These are phyloP conservation scores for Boletus smithii DNA, from an alignment of 1,284 basidiomycete species.

Conservation along the genomic window DNA sequence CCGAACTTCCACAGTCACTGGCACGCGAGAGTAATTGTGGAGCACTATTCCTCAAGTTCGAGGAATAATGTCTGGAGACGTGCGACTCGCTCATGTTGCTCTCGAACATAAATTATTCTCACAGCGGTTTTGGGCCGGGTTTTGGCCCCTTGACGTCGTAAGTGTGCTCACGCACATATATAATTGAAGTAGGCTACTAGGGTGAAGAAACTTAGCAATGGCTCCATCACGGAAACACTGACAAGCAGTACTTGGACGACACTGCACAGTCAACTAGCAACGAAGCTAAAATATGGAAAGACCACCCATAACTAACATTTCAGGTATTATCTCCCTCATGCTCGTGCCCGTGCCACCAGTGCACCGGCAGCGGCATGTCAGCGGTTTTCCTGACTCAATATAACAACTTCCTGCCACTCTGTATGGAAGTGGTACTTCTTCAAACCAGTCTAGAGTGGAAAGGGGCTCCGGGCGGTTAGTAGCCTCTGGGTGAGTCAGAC, in stretches of 20 bases:
- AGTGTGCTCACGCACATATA: too few species aligned
- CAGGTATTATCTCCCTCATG: not conserved
- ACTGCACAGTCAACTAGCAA: not conserved
- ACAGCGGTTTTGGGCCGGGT: too few species aligned
- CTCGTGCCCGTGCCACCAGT: not conserved
- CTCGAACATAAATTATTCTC: too few species aligned
- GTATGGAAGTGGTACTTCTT: not conserved
- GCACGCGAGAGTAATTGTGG: too few species aligned
- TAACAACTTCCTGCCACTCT: not conserved
- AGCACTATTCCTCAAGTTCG: too few species aligned
- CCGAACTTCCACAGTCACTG: too few species aligned
- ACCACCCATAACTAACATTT: not conserved
- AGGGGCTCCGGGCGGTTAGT: not conserved
- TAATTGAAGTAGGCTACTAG: too few species aligned
- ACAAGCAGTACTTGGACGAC: not conserved
- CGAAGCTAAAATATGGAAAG: not conserved
- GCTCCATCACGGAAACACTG: not conserved
- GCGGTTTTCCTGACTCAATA: not conserved
- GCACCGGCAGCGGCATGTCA: not conserved
- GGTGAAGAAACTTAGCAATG: too few species aligned
- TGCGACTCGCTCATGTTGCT: too few species aligned
- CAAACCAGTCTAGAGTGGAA: not conserved
- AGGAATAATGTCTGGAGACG: too few species aligned
- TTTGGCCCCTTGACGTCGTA: too few species aligned
- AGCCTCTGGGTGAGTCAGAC: not conserved